Percentiles rank a stretch among this genome's conserved stretches.
Conservation (phyloP, 768 basidiomycete genomes). For the Hortiboletus campestris region DNA sequence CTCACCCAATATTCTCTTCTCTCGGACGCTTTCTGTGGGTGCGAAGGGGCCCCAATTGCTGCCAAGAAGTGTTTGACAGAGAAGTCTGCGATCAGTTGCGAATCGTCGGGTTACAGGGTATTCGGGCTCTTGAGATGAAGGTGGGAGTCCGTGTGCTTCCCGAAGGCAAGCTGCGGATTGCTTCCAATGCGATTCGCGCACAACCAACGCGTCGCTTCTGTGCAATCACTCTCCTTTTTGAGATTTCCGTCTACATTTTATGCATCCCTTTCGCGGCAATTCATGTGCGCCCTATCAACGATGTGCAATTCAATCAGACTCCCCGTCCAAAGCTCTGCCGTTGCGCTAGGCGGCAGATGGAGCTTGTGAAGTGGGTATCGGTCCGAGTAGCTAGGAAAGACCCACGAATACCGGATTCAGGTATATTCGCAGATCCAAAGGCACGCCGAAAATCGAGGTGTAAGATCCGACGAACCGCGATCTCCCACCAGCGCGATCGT, state of each 20-base stretch:
- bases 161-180: background rate
- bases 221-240: background rate
- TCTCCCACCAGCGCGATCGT: background rate
- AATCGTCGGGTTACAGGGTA: background rate
- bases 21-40: background rate
- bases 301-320: background rate
- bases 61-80: background rate
- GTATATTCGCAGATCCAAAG: background rate
- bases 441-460: background rate
- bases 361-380: background rate
- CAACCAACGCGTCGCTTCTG: constrained; percentile 3
- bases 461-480: background rate
- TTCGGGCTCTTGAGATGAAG: background rate
- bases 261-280: background rate
- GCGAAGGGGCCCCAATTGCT: background rate
- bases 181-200: constrained; percentile 2
- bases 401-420: background rate
- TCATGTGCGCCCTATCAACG: background rate
- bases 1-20: background rate
- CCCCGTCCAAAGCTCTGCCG: background rate
- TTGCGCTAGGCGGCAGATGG: background rate
- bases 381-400: constrained; percentile 8
- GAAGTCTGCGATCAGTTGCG: background rate
- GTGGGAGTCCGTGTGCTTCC: constrained; percentile 5
- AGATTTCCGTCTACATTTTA: background rate